Base-by-base conservation (phyloP, 768 basidiomycete species). In the Mycena kentingensis region DNA sequence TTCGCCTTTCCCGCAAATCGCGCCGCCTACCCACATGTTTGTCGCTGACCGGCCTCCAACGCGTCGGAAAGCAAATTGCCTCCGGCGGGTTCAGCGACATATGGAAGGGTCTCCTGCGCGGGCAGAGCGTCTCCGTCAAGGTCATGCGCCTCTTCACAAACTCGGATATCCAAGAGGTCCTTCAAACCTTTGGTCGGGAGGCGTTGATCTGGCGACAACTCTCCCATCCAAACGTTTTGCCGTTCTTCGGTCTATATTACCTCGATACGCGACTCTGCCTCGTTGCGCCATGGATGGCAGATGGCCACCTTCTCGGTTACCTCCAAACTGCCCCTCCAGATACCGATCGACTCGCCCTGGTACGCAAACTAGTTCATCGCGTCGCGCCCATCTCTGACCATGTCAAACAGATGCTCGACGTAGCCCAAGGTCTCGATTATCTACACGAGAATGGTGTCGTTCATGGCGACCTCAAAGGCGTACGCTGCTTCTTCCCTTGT, bases 391-490 rank as follows among this genome's bases (percentile, higher is more conserved):
- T 22, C 21, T 39, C 8, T 22, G 15, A 39, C 8, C 10, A 39
- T 8, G 18, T 39, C 10, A 22, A 6, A 26, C 24, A 42, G 41
- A 42, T 42, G 41, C 41, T 42, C 25, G 54, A 55, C 35, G 32
- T 55, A 12, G 49, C 50, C 19, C 49, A 15, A 15, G 54, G 54
- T n/a, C n/a, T 55, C 18, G 39, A 55, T 21, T 60, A 62, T 49
- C 37, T 62, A 3, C 61, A 62, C 31, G n/a, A 35, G 3, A 21
- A 43, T 15, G 26, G 25, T 21, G 48, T 62, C 16, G 49, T 62
- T 8, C 61, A 62, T 34, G 61, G 58, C 15, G 61, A 62, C 52
- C 49, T 62, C 31, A 62, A 62, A 32, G 54, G 53, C 22, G 61
- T 60, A 38, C 11, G 60, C 34, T n/a, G 16, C n/a, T 24, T 39